A percentile compares a stretch with the other conserved stretches of the same genome.
phyloP scores from a whole-genome alignment of 768 basidiomycete species.

The Cubamyces lactineus region DNA sequence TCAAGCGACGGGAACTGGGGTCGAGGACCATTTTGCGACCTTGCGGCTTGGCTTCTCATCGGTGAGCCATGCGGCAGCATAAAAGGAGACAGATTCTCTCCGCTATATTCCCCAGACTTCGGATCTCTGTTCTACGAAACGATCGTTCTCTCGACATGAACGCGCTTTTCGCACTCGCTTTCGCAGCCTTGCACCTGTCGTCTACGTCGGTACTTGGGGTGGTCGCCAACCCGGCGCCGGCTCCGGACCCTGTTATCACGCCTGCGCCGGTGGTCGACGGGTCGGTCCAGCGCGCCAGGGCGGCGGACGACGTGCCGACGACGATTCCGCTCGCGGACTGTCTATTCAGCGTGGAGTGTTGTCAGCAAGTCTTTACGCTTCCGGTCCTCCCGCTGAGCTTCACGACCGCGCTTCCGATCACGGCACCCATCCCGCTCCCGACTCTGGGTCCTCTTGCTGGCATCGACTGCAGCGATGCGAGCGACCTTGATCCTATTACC shows the following conservation, averaged over 20 bases:
- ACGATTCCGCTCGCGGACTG: constrained; percentile 4
- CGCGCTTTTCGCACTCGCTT: background rate
- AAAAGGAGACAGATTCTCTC: background rate
- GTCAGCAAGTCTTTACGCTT: constrained; percentile 9
- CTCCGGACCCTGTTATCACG: constrained; percentile 5
- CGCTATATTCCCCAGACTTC: background rate
- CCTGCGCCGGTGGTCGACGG: background rate
- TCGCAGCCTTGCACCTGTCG: background rate
- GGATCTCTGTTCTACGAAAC: background rate
- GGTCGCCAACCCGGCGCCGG: background rate
- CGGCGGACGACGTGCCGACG: background rate
- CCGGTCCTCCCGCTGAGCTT: constrained; percentile 7
- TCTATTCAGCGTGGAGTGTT: constrained; percentile 8
- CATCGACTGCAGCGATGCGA: constrained; percentile 1
- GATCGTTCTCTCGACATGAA: background rate
- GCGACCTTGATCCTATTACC: background rate
- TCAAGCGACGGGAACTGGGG: background rate
- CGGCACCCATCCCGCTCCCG: constrained; percentile 16
- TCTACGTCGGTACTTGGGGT: background rate
- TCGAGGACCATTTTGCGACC: background rate
- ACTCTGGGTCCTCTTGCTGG: constrained; percentile 20
- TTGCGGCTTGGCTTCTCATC: background rate
- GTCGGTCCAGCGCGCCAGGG: background rate
- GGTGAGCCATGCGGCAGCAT: background rate
- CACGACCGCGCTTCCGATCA: constrained; percentile 10